A percentile compares a stretch with the other conserved stretches of the same genome.
phyloP scores from a whole-genome alignment of 352 stramenopile genomes.

The Pythium phragmiticola region DNA sequence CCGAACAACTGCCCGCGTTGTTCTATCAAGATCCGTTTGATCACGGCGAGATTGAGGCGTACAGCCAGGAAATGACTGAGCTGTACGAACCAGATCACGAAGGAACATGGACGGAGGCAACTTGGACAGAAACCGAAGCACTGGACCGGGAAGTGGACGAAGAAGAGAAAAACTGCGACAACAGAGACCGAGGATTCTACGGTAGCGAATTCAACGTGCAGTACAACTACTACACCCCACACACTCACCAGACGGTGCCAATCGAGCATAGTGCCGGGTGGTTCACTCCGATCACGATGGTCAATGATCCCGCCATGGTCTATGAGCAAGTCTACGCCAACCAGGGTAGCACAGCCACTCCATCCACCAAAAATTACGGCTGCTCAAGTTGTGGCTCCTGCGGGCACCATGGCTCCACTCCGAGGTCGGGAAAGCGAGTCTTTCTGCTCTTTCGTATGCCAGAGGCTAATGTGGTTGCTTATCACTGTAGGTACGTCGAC shows the following conservation, averaged over 20 bases:
- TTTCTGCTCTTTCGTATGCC: not conserved
- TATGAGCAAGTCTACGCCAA: not conserved
- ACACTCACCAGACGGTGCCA: not conserved
- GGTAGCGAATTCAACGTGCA: not conserved
- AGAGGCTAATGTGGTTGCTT: not conserved
- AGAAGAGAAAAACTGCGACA: not conserved
- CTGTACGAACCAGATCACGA: not conserved
- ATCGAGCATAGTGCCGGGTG: not conserved
- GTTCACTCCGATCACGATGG: not conserved
- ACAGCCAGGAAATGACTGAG: not conserved
- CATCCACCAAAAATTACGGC: not conserved
- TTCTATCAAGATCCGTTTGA: not conserved
- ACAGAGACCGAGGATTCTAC: not conserved
- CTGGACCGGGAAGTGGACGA: conserved; percentile 1
- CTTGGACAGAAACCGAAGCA: not conserved
- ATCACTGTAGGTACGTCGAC: not conserved
- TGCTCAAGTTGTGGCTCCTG: conserved; percentile 7
- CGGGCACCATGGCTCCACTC: not conserved
- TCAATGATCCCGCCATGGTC: not conserved
- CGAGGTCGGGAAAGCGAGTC: not conserved
- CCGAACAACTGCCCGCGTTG: not conserved
- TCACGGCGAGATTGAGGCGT: not conserved
- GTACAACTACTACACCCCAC: not conserved
- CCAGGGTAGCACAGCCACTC: not conserved
- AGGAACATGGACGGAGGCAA: not conserved